Evolutionary conservation across 164 flowering plant species (phyloP).

Genomic region (Pachysandra terminalis): DNA sequence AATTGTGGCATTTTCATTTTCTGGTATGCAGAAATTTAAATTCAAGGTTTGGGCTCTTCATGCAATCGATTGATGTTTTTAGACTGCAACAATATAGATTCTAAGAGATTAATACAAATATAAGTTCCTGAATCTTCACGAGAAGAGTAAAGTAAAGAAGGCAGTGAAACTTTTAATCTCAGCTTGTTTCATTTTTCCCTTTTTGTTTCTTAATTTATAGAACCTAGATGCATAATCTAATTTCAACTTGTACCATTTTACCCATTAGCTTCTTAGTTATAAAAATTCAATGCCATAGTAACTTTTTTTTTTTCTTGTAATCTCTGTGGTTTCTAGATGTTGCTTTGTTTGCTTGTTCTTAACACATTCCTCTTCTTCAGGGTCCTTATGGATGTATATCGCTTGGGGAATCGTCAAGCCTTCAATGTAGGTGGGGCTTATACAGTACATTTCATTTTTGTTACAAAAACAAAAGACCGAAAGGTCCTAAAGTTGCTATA

Average conservation of each 20-base stretch:
- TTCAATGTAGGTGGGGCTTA: slow-evolving; percentile 67
- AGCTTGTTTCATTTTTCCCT: not conserved
- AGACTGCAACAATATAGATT: not conserved
- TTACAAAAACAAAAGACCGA: not conserved
- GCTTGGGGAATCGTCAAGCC: slow-evolving; percentile 66
- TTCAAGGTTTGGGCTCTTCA: not conserved
- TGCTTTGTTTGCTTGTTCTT: slow-evolving; percentile 1
- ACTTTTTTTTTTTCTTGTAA: not conserved
- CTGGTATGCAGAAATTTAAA: not conserved
- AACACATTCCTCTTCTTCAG: slow-evolving; percentile 30
- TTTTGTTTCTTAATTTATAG: too few relatives aligned
- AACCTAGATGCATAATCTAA: too few relatives aligned
- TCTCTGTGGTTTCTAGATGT: not conserved
- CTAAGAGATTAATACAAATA: not conserved
- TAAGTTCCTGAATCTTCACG: too few relatives aligned
- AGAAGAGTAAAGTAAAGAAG: not conserved
- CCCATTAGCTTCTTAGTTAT: not conserved
- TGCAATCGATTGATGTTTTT: not conserved
- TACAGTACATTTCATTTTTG: not conserved
- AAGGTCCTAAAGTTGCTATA: not conserved
- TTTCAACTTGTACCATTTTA: not conserved
- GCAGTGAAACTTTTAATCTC: not conserved
- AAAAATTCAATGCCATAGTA: not conserved
- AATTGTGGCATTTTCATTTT: not conserved
- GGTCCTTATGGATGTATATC: slow-evolving; percentile 81